These are phyloP conservation scores for Leccinum sublutescens DNA, from an alignment of 768 basidiomycete species.

Conservation along the genomic window DNA sequence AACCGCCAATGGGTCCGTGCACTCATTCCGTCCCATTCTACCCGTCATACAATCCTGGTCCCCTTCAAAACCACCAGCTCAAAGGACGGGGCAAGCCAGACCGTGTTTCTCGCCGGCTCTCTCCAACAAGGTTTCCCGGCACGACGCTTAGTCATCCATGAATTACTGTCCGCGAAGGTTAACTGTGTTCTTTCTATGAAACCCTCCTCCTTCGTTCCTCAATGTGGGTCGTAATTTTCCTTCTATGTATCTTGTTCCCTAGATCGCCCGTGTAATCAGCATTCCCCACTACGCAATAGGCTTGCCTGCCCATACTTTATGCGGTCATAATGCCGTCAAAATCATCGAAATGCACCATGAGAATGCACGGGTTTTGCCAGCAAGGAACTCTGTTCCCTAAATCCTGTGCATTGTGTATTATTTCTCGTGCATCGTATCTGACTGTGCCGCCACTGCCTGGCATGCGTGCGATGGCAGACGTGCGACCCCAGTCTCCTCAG, in stretches of 20 bases:
- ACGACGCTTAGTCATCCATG: slow-evolving; percentile 27
- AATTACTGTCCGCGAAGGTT: slow-evolving; percentile 31
- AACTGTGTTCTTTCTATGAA: not conserved
- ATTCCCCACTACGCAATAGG: not conserved
- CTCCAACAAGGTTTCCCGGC: slow-evolving; percentile 27
- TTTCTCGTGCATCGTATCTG: not conserved
- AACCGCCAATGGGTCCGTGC: slow-evolving; percentile 33
- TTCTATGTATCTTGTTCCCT: not conserved
- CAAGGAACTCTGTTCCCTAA: not conserved
- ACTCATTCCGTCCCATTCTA: not conserved
- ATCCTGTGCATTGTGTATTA: not conserved
- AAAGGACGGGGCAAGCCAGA: not conserved
- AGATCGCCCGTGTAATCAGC: not conserved
- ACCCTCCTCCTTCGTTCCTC: not conserved
- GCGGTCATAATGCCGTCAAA: not conserved
- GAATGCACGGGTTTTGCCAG: not conserved
- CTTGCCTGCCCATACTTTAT: not conserved
- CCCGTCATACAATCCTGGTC: not conserved
- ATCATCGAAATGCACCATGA: not conserved
- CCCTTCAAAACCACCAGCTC: not conserved
- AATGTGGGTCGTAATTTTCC: not conserved
- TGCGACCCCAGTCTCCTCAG: not conserved
- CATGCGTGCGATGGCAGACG: not conserved
- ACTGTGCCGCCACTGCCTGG: not conserved
- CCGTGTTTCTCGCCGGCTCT: not conserved